A percentile compares a stretch with the other conserved stretches of the same genome.
Evolutionary conservation across 768 basidiomycete species (phyloP).

Genomic region (Pseudohyphozyma bogoriensis): DNA sequence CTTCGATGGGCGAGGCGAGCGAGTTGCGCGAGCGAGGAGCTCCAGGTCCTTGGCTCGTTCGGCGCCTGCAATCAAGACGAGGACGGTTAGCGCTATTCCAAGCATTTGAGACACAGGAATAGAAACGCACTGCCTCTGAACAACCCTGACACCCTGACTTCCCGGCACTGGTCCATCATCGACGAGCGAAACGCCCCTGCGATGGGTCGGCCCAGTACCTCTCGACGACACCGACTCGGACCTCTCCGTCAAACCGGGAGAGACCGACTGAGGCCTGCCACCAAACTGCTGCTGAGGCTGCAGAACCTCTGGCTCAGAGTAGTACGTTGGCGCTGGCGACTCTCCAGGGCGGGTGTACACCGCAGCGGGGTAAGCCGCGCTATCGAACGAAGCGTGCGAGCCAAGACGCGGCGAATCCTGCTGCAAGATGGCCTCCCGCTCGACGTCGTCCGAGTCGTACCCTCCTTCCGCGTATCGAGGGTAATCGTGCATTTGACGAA

Average conservation of each 20-base stretch:
- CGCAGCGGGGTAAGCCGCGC: not conserved
- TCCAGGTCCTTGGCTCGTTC: not conserved
- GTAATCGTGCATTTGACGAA: slow-evolving; percentile 25
- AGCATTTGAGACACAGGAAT: no score
- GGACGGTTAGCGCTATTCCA: no score
- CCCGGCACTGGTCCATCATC: slow-evolving; percentile 77
- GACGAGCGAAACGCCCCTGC: slow-evolving; percentile 62
- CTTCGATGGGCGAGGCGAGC: not conserved
- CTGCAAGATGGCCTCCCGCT: slow-evolving; percentile 27
- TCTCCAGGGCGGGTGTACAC: not conserved
- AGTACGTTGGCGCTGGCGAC: no score
- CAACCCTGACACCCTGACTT: slow-evolving; percentile 4
- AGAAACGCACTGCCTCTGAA: slow-evolving; percentile 23
- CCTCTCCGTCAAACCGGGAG: not conserved
- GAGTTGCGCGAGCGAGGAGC: slow-evolving; percentile 3
- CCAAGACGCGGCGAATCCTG: slow-evolving; percentile 5
- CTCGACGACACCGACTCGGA: not conserved
- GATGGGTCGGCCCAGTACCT: not conserved
- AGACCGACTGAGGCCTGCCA: no score
- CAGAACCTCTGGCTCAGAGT: no score
- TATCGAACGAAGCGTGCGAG: not conserved
- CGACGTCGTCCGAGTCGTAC: slow-evolving; percentile 21
- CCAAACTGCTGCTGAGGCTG: no score
- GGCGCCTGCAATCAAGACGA: no score
- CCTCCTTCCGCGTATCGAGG: slow-evolving; percentile 10